Percentiles rank a stretch among this genome's conserved stretches.
Evolutionary conservation across 345 rosid genomes (phyloP).

Genomic region (Syzygium aqueum): DNA sequence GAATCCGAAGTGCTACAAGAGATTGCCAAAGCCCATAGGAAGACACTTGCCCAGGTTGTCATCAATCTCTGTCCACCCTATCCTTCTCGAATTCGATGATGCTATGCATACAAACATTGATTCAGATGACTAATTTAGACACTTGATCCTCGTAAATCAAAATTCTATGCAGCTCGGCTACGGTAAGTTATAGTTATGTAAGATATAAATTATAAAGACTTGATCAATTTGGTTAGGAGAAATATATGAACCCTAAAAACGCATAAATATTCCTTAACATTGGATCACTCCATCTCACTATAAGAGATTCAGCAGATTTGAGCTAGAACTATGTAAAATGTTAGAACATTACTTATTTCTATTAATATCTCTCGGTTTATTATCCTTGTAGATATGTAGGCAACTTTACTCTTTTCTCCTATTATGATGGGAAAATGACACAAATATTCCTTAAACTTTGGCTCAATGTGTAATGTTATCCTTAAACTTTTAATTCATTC

Average conservation of each 20-base stretch:
- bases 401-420: background rate
- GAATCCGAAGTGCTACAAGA: constrained; percentile 12
- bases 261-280: background rate
- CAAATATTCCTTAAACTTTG: background rate
- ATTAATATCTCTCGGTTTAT: background rate
- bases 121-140: background rate
- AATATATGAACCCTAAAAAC: background rate
- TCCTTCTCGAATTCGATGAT: background rate
- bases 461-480: rapidly evolving
- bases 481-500: background rate
- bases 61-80: background rate
- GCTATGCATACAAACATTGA: background rate
- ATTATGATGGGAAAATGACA: background rate
- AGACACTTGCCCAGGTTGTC: constrained; percentile 24
- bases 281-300: background rate
- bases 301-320: background rate
- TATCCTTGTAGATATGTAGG: background rate
- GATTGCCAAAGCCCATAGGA: constrained; percentile 15
- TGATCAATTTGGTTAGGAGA: background rate
- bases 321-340: background rate
- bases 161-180: background rate
- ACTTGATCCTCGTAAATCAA: background rate
- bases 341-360: background rate
- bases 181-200: background rate
- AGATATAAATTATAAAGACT: background rate